Evolutionary conservation across 257 asterid species (phyloP).

Genomic region (Mentha longifolia): DNA sequence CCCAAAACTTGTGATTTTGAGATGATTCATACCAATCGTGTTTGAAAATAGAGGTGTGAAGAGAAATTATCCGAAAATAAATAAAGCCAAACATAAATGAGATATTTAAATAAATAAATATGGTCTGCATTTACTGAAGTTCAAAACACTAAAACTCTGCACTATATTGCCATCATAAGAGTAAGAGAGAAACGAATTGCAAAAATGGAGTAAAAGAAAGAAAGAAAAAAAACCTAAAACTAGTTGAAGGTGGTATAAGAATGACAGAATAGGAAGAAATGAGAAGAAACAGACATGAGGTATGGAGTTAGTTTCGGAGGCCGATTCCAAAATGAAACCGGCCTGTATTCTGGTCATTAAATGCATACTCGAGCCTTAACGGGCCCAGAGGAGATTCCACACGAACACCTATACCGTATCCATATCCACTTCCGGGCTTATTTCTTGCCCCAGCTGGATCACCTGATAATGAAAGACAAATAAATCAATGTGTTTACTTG

Average conservation of each 20-base stretch:
- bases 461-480: slow-evolving; percentile 45
- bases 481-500: background rate
- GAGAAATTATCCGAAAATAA: too few species aligned
- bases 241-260: background rate
- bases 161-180: background rate
- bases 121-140: background rate
- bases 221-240: background rate
- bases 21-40: too few species aligned
- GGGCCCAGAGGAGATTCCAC: slow-evolving; percentile 97
- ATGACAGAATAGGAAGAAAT: slow-evolving; percentile 5
- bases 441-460: slow-evolving; percentile 97
- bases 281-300: background rate
- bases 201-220: background rate
- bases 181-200: too few species aligned
- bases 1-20: too few species aligned
- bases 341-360: slow-evolving; percentile 78
- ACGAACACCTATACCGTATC: slow-evolving; percentile 85
- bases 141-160: background rate
- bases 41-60: too few species aligned
- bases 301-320: slow-evolving; percentile 56
- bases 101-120: background rate
- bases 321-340: slow-evolving; percentile 97
- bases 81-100: too few species aligned
- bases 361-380: slow-evolving; percentile 89
- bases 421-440: slow-evolving; percentile 95